These are phyloP conservation scores for Didymella exigua DNA, from an alignment of 2,329 filamentous ascomycete species.

Conservation along the genomic window DNA sequence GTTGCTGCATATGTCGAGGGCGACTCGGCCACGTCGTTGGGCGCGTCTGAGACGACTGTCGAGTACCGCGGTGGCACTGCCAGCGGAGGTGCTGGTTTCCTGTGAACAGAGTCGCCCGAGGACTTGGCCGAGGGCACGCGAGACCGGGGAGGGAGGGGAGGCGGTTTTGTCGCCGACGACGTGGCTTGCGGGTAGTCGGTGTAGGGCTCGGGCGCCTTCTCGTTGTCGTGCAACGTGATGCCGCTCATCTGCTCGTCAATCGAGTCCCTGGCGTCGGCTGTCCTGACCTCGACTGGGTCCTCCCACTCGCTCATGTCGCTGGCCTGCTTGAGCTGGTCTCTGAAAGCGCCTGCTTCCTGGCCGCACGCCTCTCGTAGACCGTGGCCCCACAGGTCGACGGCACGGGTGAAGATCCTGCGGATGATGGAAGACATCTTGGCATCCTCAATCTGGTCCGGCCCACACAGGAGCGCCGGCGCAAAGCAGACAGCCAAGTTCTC, in stretches of 20 bases:
- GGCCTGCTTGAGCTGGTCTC: conserved; percentile 50
- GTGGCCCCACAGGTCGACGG: conserved; percentile 54
- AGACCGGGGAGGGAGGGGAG: conserved; percentile 49
- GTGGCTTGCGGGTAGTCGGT: conserved; percentile 23
- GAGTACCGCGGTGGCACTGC: conserved; percentile 53
- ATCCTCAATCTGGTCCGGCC: conserved; percentile 61
- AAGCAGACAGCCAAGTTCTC: conserved; percentile 62
- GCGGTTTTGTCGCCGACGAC: conserved; percentile 27
- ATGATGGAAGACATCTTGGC: conserved; percentile 60
- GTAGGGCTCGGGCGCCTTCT: conserved; percentile 29
- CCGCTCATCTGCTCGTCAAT: conserved; percentile 49
- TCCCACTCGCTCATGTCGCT: conserved; percentile 53
- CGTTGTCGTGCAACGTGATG: conserved; percentile 53
- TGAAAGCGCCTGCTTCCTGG: conserved; percentile 47
- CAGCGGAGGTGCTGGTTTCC: conserved; percentile 52
- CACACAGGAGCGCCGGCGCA: conserved; percentile 58
- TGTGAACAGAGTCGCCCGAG: conserved; percentile 39
- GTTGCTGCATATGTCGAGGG: conserved; percentile 49
- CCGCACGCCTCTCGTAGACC: conserved; percentile 52
- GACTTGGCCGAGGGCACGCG: conserved; percentile 32
- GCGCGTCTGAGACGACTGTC: conserved; percentile 49
- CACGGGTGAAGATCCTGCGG: conserved; percentile 56
- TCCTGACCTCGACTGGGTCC: conserved; percentile 51
- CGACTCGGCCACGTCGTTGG: conserved; percentile 45
- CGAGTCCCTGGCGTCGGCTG: conserved; percentile 29